phyloP scores from a whole-genome alignment of 805 yeast species.

The Clavispora fructus region DNA sequence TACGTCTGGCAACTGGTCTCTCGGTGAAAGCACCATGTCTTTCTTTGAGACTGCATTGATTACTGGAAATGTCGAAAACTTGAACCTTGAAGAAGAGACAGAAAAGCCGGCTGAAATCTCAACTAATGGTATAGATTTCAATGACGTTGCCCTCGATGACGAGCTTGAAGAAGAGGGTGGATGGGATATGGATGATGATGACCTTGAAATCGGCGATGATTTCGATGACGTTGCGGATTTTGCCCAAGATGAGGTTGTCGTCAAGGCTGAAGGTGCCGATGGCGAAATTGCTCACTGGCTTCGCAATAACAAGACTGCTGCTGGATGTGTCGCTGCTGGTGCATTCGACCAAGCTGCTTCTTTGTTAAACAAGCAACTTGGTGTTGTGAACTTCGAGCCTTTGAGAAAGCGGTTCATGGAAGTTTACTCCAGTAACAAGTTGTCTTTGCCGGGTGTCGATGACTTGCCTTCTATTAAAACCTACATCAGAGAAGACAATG shows the following conservation, averaged over 20 bases:
- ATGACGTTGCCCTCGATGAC: slow-evolving; percentile 12
- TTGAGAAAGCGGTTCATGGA: slow-evolving; percentile 77
- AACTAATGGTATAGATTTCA: slow-evolving; percentile 7
- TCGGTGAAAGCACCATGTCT: slow-evolving; percentile 64
- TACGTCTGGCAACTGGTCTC: slow-evolving; percentile 68
- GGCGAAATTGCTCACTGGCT: slow-evolving; percentile 78
- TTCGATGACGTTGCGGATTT: slow-evolving; percentile 30
- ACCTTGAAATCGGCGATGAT: slow-evolving; percentile 52
- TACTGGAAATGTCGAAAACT: slow-evolving; percentile 65
- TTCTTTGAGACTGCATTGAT: slow-evolving; percentile 80
- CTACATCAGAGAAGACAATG: slow-evolving; percentile 60
- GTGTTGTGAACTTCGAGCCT: slow-evolving; percentile 83
- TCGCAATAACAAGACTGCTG: slow-evolving; percentile 83
- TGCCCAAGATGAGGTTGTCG: slow-evolving; percentile 7
- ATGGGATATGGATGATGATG: slow-evolving; percentile 82
- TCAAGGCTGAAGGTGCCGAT: slow-evolving; percentile 26
- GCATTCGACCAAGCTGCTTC: slow-evolving; percentile 95
- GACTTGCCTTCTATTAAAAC: slow-evolving; percentile 68
- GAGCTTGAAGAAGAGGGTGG: slow-evolving; percentile 63
- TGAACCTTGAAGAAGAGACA: slow-evolving; percentile 41
- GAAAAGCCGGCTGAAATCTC: background rate
- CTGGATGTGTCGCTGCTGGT: slow-evolving; percentile 93
- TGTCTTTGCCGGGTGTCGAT: slow-evolving; percentile 66
- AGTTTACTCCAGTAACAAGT: slow-evolving; percentile 74
- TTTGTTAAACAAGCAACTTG: slow-evolving; percentile 82